These are phyloP conservation scores for Helichrysum umbraculigerum DNA, from an alignment of 129 eudicot genomes.

Conservation along the genomic window DNA sequence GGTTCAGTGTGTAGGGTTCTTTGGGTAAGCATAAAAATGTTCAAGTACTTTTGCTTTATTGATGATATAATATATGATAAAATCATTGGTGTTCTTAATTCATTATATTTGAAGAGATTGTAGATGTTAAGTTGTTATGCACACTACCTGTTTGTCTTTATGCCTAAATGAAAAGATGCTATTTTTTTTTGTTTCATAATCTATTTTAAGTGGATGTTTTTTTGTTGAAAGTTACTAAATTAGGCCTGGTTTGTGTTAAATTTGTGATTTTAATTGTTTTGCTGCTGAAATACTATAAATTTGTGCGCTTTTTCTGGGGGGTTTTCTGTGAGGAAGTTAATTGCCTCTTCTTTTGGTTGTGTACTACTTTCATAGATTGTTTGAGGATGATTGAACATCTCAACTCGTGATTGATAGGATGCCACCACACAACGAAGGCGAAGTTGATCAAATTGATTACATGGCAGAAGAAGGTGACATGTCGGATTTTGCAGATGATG, in stretches of 20 bases:
- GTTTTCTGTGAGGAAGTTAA: constrained; percentile 5
- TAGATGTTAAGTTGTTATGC: constrained; percentile 19
- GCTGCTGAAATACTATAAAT: not conserved
- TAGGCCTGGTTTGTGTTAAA: not conserved
- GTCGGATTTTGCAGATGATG: constrained; percentile 46
- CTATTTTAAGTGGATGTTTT: not conserved
- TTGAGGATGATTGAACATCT: constrained; percentile 6
- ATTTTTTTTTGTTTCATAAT: constrained; percentile 12
- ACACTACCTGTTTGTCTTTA: constrained; percentile 31
- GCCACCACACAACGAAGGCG: constrained; percentile 45
- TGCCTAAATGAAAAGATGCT: constrained; percentile 22
- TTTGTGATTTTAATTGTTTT: not conserved
- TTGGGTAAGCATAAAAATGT: constrained; percentile 6
- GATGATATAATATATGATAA: not conserved
- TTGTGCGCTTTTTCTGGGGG: not conserved
- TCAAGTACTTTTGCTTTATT: not conserved
- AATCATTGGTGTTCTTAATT: too few species aligned
- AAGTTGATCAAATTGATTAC: constrained; percentile 43
- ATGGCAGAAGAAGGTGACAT: constrained; percentile 56
- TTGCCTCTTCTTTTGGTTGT: constrained; percentile 9
- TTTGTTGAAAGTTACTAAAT: constrained; percentile 7
- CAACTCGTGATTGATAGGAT: constrained; percentile 27
- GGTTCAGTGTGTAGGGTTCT: constrained; percentile 27
- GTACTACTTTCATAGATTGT: constrained; percentile 14
- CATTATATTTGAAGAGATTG: not conserved